These are phyloP conservation scores for Micromonas pusilla DNA, from an alignment of 139 green algal species.

Conservation along the genomic window DNA sequence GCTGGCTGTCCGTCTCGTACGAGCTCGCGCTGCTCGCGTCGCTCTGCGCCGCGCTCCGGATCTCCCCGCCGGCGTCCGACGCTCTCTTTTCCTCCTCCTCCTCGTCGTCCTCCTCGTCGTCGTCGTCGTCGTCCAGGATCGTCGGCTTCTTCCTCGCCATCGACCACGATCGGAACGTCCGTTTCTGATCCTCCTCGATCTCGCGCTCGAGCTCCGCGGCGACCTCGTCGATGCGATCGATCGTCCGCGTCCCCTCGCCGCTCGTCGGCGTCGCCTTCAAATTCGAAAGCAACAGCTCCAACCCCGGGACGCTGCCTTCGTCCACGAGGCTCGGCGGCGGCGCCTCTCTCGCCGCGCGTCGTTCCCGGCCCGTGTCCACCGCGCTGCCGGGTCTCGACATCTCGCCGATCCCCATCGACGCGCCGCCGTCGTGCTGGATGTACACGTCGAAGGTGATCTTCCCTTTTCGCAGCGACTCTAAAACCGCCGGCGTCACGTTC, in stretches of 20 bases:
- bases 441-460: not conserved
- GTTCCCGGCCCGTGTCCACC: too few species aligned
- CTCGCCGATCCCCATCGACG: too few species aligned
- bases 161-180: too few species aligned
- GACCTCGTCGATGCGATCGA: not conserved
- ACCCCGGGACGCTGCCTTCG: not conserved
- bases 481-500: not conserved
- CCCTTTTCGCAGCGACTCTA: not conserved
- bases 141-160: not conserved
- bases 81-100: not conserved
- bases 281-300: not conserved
- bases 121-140: not conserved
- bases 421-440: not conserved
- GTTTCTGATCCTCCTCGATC: not conserved
- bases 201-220: not conserved
- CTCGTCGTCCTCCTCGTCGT: not conserved
- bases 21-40: too few species aligned
- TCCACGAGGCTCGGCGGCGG: not conserved
- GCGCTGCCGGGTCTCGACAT: too few species aligned
- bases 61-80: not conserved
- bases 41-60: too few species aligned
- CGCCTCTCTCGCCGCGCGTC: not conserved
- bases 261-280: not conserved
- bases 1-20: too few species aligned
- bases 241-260: not conserved